phyloP scores from a whole-genome alignment of 208 protist genomes.

The Angomonas deanei region DNA sequence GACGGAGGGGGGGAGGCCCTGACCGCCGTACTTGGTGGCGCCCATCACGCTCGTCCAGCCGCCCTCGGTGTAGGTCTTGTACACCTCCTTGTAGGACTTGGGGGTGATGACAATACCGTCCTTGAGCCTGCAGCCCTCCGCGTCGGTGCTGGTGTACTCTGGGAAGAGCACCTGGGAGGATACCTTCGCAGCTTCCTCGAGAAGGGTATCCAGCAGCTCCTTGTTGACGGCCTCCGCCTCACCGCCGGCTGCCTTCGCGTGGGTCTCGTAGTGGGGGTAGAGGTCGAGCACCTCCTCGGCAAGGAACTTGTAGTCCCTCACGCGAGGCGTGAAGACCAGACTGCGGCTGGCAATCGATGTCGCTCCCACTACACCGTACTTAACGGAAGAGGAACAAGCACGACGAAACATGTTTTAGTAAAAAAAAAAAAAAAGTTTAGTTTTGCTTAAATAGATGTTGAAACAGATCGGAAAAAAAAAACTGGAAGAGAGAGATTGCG shows the following conservation, averaged over 20 bases:
- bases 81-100: conserved; percentile 86
- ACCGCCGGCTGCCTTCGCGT: conserved; percentile 28
- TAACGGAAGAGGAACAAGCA: conserved; percentile 9
- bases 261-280: conserved; percentile 67
- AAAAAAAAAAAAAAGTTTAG: neutral
- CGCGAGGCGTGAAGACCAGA: conserved; percentile 43
- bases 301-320: conserved; percentile 62
- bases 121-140: conserved; percentile 43
- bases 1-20: conserved; percentile 67
- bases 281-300: conserved; percentile 82
- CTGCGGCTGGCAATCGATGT: conserved; percentile 15
- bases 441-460: neutral
- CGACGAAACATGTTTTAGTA: conserved; percentile 45
- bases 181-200: conserved; percentile 68
- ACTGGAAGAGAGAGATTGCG: neutral
- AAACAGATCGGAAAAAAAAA: conserved; percentile 4
- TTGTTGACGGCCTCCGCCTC: conserved; percentile 34
- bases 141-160: conserved; percentile 49
- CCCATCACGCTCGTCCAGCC: conserved; percentile 71
- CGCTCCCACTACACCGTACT: too few species aligned
- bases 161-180: conserved; percentile 47
- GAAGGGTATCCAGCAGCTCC: conserved; percentile 68
- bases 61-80: conserved; percentile 60
- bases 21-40: conserved; percentile 78
- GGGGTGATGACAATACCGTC: conserved; percentile 62